Evolutionary conservation across 2,329 filamentous ascomycete species (phyloP).

Genomic region (Trichoderma harzianum): DNA sequence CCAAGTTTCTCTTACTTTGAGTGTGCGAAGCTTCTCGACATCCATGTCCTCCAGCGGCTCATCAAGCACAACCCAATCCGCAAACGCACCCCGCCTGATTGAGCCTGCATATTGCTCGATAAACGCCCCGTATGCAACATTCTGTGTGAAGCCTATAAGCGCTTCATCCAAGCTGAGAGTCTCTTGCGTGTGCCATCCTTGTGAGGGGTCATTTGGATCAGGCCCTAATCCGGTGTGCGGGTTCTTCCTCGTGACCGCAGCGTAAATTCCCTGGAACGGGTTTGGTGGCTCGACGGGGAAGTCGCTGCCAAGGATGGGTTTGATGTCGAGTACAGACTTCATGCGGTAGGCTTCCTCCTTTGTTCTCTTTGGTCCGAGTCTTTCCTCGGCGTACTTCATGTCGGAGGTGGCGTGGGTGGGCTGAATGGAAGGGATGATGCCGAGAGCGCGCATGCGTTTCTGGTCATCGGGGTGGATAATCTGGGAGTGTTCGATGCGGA

Average conservation of each 20-base stretch:
- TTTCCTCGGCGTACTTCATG: conserved; percentile 61
- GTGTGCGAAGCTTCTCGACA: conserved; percentile 49
- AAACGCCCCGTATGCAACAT: conserved; percentile 57
- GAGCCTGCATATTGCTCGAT: conserved; percentile 56
- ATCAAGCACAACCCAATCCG: conserved; percentile 70
- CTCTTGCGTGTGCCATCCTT: conserved; percentile 60
- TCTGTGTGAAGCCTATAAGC: conserved; percentile 58
- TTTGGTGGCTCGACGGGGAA: conserved; percentile 69
- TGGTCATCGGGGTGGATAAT: conserved; percentile 67
- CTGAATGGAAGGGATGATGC: conserved; percentile 66
- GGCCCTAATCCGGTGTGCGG: conserved; percentile 54
- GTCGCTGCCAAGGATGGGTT: conserved; percentile 62
- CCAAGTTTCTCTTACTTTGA: conserved; percentile 65
- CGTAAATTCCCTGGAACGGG: conserved; percentile 66
- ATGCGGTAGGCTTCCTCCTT: conserved; percentile 61
- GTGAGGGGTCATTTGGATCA: conserved; percentile 43
- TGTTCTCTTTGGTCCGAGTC: conserved; percentile 57
- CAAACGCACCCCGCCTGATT: conserved; percentile 58
- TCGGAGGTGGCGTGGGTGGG: conserved; percentile 71
- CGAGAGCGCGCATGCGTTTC: conserved; percentile 52
- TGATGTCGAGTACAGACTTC: conserved; percentile 54
- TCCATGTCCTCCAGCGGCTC: conserved; percentile 48
- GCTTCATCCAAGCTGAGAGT: conserved; percentile 57
- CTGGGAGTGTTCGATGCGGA: conserved; percentile 69
- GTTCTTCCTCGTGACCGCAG: conserved; percentile 59